Percentiles rank a stretch among this genome's conserved stretches.
These are phyloP conservation scores for Vachellia pachyceras DNA, from an alignment of 306 rosid genomes.

Conservation along the genomic window DNA sequence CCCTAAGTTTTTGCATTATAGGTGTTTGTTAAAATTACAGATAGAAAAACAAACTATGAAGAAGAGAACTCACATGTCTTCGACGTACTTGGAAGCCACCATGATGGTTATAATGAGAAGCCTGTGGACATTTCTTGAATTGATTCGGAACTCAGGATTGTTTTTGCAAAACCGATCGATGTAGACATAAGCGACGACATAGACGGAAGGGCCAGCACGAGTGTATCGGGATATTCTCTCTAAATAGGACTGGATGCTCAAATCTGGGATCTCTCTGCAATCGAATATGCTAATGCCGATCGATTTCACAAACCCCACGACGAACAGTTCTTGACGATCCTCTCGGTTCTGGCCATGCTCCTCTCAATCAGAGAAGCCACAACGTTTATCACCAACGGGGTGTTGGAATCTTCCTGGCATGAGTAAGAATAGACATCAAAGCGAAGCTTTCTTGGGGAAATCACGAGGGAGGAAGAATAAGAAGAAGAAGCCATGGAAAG, in stretches of 20 bases:
- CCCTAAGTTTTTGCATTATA: not conserved
- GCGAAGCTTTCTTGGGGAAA: conserved; percentile 5
- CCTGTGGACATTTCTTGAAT: conserved; percentile 76
- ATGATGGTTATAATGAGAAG: conserved; percentile 86
- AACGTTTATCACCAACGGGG: conserved; percentile 77
- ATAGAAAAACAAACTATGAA: not conserved
- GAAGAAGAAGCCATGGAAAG: not conserved
- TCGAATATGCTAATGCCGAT: conserved; percentile 41
- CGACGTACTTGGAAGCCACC: conserved; percentile 95
- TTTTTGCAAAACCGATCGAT: conserved; percentile 86
- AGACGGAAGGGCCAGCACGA: conserved; percentile 80
- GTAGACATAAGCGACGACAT: conserved; percentile 91
- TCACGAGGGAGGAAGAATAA: not conserved
- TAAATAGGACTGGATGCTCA: not conserved
- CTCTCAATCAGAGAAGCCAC: conserved; percentile 86
- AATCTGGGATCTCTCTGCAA: conserved; percentile 5
- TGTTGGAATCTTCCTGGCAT: conserved; percentile 49
- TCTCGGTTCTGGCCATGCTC: conserved; percentile 75
- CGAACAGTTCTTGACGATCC: conserved; percentile 65
- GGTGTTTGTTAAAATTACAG: not conserved
- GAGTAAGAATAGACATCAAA: conserved; percentile 4
- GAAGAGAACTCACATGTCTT: conserved; percentile 77
- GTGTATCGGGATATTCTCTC: conserved; percentile 84
- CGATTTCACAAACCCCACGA: conserved; percentile 46
- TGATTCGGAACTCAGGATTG: conserved; percentile 70